These are phyloP conservation scores for Solanum chiquidenum DNA, from an alignment of 257 asterid genomes.

Conservation along the genomic window DNA sequence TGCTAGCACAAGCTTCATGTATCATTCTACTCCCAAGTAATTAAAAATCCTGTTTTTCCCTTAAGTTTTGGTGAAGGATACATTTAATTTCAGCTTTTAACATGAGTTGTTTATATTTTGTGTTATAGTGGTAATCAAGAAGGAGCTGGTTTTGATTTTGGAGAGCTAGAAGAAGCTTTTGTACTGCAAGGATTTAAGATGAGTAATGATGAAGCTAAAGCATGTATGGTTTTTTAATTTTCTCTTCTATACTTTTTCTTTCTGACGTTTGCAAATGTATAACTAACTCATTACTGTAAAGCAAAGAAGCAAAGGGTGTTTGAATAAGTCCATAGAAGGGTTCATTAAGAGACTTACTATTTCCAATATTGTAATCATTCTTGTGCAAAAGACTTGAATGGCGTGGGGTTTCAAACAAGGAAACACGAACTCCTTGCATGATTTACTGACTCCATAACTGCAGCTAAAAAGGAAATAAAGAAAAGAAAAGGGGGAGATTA, in stretches of 20 bases:
- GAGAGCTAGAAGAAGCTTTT: conserved; percentile 88
- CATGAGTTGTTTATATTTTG: not conserved
- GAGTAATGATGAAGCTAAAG: conserved; percentile 56
- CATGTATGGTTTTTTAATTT: conserved; percentile 32
- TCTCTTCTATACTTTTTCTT: conserved; percentile 1
- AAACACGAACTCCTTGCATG: conserved; percentile 53
- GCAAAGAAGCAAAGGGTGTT: not conserved
- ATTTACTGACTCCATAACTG: conserved; percentile 72
- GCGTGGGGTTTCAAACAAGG: conserved; percentile 74
- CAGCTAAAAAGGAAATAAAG: conserved; percentile 7
- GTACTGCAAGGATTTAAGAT: conserved; percentile 57
- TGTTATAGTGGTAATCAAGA: conserved; percentile 28
- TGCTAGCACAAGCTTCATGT: conserved; percentile 46
- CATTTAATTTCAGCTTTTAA: conserved; percentile 1
- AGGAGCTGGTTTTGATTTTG: conserved; percentile 79
- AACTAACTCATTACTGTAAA: conserved; percentile 1
- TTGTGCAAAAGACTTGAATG: conserved; percentile 37
- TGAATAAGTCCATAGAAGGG: conserved; percentile 35
- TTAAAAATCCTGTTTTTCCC: not conserved
- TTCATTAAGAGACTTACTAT: conserved; percentile 23
- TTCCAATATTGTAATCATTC: conserved; percentile 58
- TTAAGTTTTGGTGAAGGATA: not conserved
- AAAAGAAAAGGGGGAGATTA: not conserved
- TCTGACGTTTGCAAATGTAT: conserved; percentile 50
- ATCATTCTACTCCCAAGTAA: not conserved